Percentiles rank a stretch among this genome's conserved stretches.
Conservation (phyloP, 2,329 filamentous ascomycete genomes). For the Trichophyton simii region DNA sequence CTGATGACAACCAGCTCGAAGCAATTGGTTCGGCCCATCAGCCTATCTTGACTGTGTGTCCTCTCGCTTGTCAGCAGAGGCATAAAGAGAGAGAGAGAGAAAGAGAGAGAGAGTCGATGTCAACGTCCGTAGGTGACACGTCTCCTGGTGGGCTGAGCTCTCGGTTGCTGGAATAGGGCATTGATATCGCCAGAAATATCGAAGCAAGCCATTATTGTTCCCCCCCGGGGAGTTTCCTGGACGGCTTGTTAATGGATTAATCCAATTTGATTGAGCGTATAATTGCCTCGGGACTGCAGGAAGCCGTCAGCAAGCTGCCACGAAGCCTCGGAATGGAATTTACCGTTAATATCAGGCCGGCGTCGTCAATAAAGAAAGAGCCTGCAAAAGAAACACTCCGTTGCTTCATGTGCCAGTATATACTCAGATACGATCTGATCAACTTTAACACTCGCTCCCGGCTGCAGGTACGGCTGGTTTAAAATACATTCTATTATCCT, state of each 20-base stretch:
- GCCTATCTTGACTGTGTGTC: background rate
- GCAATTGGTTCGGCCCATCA: background rate
- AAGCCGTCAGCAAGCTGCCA: background rate
- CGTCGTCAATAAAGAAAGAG: background rate
- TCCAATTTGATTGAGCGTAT: background rate
- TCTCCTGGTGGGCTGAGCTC: background rate
- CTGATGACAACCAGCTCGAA: background rate
- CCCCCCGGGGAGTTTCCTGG: background rate
- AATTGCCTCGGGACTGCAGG: background rate
- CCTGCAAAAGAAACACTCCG: background rate
- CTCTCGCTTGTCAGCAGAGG: background rate
- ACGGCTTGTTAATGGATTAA: background rate
- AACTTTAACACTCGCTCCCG: background rate
- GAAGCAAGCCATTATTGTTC: background rate
- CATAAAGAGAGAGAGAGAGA: too few relatives aligned
- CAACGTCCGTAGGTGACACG: background rate
- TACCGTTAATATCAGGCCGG: background rate
- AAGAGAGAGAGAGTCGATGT: background rate
- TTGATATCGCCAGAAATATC: background rate
- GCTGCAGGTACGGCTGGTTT: background rate
- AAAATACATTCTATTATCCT: background rate
- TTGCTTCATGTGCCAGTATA: background rate
- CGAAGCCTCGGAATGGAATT: background rate
- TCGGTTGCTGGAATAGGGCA: background rate
- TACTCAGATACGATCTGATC: background rate